Base-by-base conservation (phyloP, 2,329 filamentous ascomycete genomes). In the Diatrype stigma region DNA sequence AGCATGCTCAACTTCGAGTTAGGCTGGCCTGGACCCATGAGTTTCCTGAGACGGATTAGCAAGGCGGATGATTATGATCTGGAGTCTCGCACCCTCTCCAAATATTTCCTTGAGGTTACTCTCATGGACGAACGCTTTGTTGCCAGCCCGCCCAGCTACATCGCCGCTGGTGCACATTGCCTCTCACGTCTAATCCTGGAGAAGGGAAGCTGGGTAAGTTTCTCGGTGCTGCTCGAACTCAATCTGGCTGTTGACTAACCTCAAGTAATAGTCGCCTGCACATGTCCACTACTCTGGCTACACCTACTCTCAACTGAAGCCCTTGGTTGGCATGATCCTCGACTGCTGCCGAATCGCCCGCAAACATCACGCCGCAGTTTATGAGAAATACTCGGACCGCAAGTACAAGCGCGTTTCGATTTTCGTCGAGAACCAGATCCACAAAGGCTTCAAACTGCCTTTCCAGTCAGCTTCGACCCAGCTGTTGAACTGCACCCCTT, bases 111-210 rank as follows among this genome's bases (percentile, higher is more conserved):
- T 23, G 94, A 99, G 69, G 82, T 97, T 50, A 95, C 91, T 35
- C 86, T 97, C 68, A 96, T 97, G 91, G 94, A 99, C 66, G 92
- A 97, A 76, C 88, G 93, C 19, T 97, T 99, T 64, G 90, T 99
- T 34, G 90, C 89, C 23, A 90, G 87, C 61, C 88, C 90, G 30
- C 89, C 93, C 2, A 96, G 92, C 77, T 97, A 90, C 67, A 75
- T 93, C 48, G 89, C 94, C 50, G 94, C 94, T 17, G 93, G 89
- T 26, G 89, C 94, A 22, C 94, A 99, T 70, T 97, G 92, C 67
- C 77, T 99, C 47, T 89, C 94, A 38, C 87, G 93, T 52, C 71
- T 93, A 64, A 89, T 99, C 78, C 75, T 99, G 52, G 84, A 85
- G 67, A 96, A 96, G 77, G 94, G 94, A 56, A 84, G 87, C 57